These are phyloP conservation scores for Neurospora hispaniola DNA, from an alignment of 495 filamentous ascomycete genomes.

Conservation along the genomic window DNA sequence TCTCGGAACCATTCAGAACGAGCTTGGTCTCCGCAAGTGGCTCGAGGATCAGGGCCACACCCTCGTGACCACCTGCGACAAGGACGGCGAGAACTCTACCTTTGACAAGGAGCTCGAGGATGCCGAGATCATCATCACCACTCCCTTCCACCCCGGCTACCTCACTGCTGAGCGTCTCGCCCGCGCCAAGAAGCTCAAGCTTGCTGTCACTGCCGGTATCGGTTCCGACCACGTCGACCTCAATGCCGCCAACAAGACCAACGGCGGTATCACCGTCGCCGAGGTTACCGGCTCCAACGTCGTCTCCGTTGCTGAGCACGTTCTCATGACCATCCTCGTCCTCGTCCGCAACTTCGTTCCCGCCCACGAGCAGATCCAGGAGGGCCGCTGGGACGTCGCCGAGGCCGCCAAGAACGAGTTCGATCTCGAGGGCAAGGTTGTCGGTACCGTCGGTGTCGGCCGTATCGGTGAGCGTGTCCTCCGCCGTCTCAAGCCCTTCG, in stretches of 20 bases:
- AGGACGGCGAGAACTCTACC: constrained; percentile 80
- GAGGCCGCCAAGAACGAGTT: constrained; percentile 95
- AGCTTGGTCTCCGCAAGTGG: constrained; percentile 94
- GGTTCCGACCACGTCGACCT: constrained; percentile 98
- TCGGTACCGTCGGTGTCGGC: constrained; percentile 94
- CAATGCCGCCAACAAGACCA: constrained; percentile 94
- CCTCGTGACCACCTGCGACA: constrained; percentile 92
- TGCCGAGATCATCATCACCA: constrained; percentile 98
- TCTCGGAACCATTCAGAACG: constrained; percentile 93
- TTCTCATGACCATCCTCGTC: constrained; percentile 95
- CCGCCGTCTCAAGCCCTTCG: constrained; percentile 87
- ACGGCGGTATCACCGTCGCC: constrained; percentile 92
- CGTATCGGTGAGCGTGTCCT: constrained; percentile 98
- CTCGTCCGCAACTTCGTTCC: constrained; percentile 98
- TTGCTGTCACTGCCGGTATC: constrained; percentile 92
- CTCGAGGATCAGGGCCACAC: constrained; percentile 92
- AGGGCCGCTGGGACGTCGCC: constrained; percentile 91
- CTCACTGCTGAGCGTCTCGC: constrained; percentile 91
- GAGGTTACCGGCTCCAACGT: constrained; percentile 95
- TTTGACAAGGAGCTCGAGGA: constrained; percentile 95
- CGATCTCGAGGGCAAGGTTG: constrained; percentile 94
- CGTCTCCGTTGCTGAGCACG: constrained; percentile 86
- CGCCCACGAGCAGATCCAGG: constrained; percentile 84
- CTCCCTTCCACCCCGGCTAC: constrained; percentile 98
- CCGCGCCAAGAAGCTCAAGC: constrained; percentile 97